phyloP scores from a whole-genome alignment of 345 rosid species.

The Hypericum androsaemum region DNA sequence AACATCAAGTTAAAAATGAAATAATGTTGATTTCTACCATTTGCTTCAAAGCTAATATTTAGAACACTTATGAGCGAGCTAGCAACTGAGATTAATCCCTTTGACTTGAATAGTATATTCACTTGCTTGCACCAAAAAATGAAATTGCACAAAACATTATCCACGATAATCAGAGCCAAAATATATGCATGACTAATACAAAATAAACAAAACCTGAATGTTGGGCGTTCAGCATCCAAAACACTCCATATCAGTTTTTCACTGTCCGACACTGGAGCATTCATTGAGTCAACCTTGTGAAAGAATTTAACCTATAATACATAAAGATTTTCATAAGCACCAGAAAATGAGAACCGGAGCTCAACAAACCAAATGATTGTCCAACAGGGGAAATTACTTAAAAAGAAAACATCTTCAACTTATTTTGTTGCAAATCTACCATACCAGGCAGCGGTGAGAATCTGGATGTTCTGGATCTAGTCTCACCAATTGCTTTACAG shows the following conservation, averaged over 20 bases:
- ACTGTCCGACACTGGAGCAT: slow-evolving; percentile 52
- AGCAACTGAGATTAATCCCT: too few relatives aligned
- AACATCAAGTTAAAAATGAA: too few relatives aligned
- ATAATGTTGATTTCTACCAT: too few relatives aligned
- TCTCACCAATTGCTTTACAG: slow-evolving; percentile 75
- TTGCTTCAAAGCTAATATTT: too few relatives aligned
- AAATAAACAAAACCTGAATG: slow-evolving; percentile 47
- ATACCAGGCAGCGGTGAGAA: slow-evolving; percentile 85
- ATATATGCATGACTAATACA: neutral
- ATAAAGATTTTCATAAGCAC: slow-evolving; percentile 10
- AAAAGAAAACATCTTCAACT: neutral
- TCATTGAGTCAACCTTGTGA: slow-evolving; percentile 51
- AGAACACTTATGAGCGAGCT: too few relatives aligned
- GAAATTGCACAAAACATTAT: neutral
- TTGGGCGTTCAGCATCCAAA: slow-evolving; percentile 78
- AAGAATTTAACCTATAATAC: slow-evolving; percentile 69
- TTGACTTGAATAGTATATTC: too few relatives aligned
- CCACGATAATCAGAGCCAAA: neutral
- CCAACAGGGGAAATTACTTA: too few relatives aligned
- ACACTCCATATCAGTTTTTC: slow-evolving; percentile 87
- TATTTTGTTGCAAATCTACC: slow-evolving; percentile 11
- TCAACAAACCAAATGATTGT: too few relatives aligned
- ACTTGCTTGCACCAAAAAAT: too few relatives aligned
- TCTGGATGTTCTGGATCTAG: slow-evolving; percentile 82
- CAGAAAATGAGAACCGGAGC: neutral